Percentiles rank a stretch among this genome's conserved stretches.
Evolutionary conservation across 306 rosid genomes (phyloP).

Genomic region (Senna siamea): DNA sequence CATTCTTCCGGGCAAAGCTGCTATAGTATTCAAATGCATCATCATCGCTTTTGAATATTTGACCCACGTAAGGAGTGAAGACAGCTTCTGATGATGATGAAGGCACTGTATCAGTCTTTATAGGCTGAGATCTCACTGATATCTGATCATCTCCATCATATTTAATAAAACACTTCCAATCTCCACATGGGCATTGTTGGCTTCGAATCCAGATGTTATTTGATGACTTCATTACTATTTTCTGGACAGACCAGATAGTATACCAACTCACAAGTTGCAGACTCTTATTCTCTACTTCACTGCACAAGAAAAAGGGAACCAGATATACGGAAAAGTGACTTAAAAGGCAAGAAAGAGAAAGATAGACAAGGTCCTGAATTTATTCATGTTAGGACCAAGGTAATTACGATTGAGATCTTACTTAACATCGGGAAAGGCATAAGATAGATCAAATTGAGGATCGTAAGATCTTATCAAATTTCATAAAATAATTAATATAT

Average conservation of each 20-base stretch:
- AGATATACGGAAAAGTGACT: too few species aligned
- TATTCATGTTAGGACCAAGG: background rate
- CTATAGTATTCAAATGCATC: slow-evolving; percentile 71
- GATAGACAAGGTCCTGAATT: background rate
- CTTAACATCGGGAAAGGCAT: too few species aligned
- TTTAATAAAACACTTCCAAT: slow-evolving; percentile 71
- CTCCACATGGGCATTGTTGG: slow-evolving; percentile 75
- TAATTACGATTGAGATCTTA: too few species aligned
- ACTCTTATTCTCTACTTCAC: slow-evolving; percentile 29
- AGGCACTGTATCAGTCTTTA: slow-evolving; percentile 45
- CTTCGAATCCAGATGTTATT: slow-evolving; percentile 62
- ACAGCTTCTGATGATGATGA: slow-evolving; percentile 53
- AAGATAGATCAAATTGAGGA: too few species aligned
- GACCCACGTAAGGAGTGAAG: slow-evolving; percentile 76
- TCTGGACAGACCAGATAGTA: slow-evolving; percentile 6
- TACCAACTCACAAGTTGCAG: background rate
- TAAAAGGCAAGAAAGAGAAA: background rate
- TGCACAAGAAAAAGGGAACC: background rate
- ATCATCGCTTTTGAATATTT: slow-evolving; percentile 63
- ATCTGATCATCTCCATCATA: slow-evolving; percentile 60
- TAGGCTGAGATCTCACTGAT: slow-evolving; percentile 46
- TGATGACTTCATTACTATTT: slow-evolving; percentile 54
- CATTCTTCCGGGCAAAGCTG: slow-evolving; percentile 69
- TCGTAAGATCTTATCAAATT: too few species aligned
- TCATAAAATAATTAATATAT: too few species aligned